Percentiles rank a stretch among this genome's conserved stretches.
These are phyloP conservation scores for Inga oerstediana DNA, from an alignment of 306 rosid genomes.

Conservation along the genomic window DNA sequence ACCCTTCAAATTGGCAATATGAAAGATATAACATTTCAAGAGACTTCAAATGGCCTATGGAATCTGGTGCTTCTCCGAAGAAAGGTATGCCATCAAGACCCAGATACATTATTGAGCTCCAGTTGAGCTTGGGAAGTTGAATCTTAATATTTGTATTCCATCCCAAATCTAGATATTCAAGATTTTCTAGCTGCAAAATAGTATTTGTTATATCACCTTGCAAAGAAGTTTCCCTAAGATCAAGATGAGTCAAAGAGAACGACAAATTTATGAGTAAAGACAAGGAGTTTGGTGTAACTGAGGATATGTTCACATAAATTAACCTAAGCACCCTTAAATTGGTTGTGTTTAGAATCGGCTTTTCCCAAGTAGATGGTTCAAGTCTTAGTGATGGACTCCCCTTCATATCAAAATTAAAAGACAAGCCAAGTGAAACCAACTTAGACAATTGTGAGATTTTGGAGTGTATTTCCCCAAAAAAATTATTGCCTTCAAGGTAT, in stretches of 20 bases:
- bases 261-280: not conserved
- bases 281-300: not conserved
- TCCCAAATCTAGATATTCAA: not conserved
- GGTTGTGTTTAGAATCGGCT: conserved; percentile 10
- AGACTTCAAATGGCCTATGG: not conserved
- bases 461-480: not conserved
- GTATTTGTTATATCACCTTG: not conserved
- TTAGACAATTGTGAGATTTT: not conserved
- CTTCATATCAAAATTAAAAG: too few relatives aligned
- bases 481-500: not conserved
- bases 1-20: not conserved
- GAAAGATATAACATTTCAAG: not conserved
- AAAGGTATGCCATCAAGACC: too few relatives aligned
- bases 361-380: not conserved
- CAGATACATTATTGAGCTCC: not conserved
- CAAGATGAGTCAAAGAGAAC: conserved; percentile 1
- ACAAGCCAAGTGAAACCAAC: not conserved
- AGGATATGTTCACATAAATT: not conserved
- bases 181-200: not conserved
- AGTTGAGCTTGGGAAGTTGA: not conserved
- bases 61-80: not conserved
- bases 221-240: not conserved
- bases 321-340: not conserved
- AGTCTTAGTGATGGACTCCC: too few relatives aligned
- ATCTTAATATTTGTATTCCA: not conserved